Percentiles rank a stretch among this genome's conserved stretches.
phyloP scores from a whole-genome alignment of 805 yeast genomes.

The Zygosaccharomyces bisporus region DNA sequence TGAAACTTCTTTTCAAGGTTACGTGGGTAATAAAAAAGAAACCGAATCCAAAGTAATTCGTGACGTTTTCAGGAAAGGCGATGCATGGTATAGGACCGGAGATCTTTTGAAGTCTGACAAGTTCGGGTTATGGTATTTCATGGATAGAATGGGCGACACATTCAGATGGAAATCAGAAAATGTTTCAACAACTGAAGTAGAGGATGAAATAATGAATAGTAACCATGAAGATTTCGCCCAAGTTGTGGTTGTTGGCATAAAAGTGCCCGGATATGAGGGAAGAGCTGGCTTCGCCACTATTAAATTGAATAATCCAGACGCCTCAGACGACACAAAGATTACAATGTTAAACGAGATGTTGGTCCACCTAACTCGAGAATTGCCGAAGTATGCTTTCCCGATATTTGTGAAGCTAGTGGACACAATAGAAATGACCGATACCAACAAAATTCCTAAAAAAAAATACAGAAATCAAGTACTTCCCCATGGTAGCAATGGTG shows the following conservation, averaged over 20 bases:
- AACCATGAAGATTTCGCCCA: conserved; percentile 45
- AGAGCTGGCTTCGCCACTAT: conserved; percentile 88
- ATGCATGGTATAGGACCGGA: conserved; percentile 87
- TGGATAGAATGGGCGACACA: conserved; percentile 92
- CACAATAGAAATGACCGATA: conserved; percentile 64
- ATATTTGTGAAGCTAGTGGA: conserved; percentile 67
- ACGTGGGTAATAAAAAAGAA: conserved; percentile 73
- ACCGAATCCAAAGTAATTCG: conserved; percentile 70
- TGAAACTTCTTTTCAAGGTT: conserved; percentile 84
- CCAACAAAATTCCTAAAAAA: conserved; percentile 76
- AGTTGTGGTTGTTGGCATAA: conserved; percentile 82
- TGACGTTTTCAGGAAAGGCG: conserved; percentile 78
- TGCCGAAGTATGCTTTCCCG: conserved; percentile 87
- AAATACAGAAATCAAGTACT: conserved; percentile 61
- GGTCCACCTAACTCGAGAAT: conserved; percentile 36
- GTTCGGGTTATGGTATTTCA: conserved; percentile 71
- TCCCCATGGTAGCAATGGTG: conserved; percentile 61
- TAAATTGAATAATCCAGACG: conserved; percentile 42
- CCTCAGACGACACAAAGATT: conserved; percentile 23
- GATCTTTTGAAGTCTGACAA: conserved; percentile 71
- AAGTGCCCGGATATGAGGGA: conserved; percentile 86
- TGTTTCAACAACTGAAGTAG: conserved; percentile 91
- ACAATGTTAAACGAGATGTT: conserved; percentile 41
- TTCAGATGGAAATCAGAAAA: conserved; percentile 96
- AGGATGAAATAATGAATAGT: conserved; percentile 54